Conservation (phyloP, 2,329 filamentous ascomycete genomes). For the Exophiala viscosa region DNA sequence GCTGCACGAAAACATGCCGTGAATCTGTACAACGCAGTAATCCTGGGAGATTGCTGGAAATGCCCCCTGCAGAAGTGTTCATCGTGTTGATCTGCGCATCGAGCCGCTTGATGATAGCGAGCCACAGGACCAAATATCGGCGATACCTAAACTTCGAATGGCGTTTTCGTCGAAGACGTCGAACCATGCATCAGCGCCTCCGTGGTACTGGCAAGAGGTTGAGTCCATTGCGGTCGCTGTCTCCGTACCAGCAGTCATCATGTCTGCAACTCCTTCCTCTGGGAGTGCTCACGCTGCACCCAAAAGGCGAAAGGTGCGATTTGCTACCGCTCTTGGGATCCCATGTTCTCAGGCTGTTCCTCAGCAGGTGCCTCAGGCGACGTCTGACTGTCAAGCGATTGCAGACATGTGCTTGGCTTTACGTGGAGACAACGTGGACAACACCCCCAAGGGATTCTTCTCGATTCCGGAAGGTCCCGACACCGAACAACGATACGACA, state of each 20-base stretch:
- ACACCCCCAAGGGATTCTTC: neutral
- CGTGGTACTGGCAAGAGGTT: neutral
- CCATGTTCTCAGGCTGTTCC: neutral
- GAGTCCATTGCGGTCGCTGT: neutral
- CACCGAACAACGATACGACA: neutral
- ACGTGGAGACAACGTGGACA: neutral
- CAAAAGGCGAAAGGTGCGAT: no score
- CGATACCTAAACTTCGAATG: neutral
- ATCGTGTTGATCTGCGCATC: neutral
- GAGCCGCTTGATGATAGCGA: neutral
- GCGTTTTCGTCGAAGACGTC: neutral
- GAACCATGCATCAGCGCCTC: neutral
- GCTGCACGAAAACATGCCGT: neutral
- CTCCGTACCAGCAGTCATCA: neutral
- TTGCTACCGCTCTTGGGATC: no score
- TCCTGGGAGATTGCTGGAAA: slow-evolving; percentile 1
- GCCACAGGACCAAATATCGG: neutral
- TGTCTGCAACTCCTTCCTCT: neutral
- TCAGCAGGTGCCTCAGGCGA: no score
- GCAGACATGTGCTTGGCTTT: neutral
- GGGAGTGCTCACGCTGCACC: neutral
- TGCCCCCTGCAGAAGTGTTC: neutral
- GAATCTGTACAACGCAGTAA: neutral
- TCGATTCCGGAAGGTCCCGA: neutral
- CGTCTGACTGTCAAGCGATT: neutral